Evolutionary conservation across 2,329 filamentous ascomycete species (phyloP).

Genomic region (Monilinia vaccinii-corymbosi): DNA sequence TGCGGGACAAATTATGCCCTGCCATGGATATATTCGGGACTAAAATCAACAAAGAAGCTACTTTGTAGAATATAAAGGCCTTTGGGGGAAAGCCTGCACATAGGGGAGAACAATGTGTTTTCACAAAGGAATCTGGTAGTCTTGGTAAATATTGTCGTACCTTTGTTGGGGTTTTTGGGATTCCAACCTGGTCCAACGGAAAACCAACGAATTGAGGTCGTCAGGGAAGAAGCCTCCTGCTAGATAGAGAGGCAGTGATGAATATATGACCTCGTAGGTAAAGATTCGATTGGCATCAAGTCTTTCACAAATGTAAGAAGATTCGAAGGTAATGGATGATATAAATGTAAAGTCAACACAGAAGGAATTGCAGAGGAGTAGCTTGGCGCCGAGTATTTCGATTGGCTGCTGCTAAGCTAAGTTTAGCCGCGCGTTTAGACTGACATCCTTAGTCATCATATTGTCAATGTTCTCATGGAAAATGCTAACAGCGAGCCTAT

Average conservation of each 20-base stretch:
- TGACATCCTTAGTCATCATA: not conserved
- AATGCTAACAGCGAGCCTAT: not conserved
- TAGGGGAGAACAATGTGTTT: not conserved
- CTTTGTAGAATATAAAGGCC: not conserved
- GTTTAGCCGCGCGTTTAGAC: not conserved
- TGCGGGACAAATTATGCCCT: not conserved
- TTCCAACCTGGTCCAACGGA: not conserved
- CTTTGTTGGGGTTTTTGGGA: not conserved
- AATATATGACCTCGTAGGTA: not conserved
- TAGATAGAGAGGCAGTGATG: not conserved
- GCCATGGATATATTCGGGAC: conserved; percentile 14
- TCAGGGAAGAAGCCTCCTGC: conserved; percentile 4
- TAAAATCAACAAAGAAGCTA: not conserved
- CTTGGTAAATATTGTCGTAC: not conserved
- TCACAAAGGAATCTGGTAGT: not conserved
- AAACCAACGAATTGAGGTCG: conserved; percentile 5
- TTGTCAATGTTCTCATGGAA: not conserved
- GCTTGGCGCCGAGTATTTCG: not conserved
- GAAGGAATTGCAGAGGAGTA: not conserved
- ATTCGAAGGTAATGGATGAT: not conserved
- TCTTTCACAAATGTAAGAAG: not conserved
- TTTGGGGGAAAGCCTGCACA: not conserved
- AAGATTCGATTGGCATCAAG: no score
- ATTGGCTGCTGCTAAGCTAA: not conserved
- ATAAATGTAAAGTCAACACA: not conserved